These are phyloP conservation scores for Kodamaea sp. DNA, from an alignment of 1,139 yeast species.

Conservation along the genomic window DNA sequence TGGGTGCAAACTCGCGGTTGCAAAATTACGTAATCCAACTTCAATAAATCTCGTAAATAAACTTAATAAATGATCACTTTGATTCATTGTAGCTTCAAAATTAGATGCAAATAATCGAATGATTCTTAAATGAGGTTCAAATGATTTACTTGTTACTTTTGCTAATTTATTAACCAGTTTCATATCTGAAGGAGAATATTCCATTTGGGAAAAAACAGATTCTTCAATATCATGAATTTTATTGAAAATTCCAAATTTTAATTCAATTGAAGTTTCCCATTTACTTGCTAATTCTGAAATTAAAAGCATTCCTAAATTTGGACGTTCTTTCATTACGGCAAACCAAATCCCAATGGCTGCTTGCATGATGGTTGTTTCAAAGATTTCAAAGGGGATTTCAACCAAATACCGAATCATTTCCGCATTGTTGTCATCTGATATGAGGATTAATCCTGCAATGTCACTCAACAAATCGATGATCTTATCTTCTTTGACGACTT, in stretches of 20 bases:
- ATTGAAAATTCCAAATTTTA: conserved; percentile 63
- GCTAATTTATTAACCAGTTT: conserved; percentile 54
- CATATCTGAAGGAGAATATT: conserved; percentile 81
- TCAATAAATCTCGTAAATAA: conserved; percentile 62
- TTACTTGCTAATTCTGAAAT: conserved; percentile 63
- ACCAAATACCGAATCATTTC: conserved; percentile 58
- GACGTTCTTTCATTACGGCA: conserved; percentile 65
- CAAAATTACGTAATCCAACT: conserved; percentile 54
- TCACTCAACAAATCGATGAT: conserved; percentile 46
- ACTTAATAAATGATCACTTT: conserved; percentile 67
- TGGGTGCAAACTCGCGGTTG: conserved; percentile 73
- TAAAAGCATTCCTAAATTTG: conserved; percentile 55
- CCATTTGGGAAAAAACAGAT: conserved; percentile 76
- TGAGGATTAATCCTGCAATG: conserved; percentile 46
- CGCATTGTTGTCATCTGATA: conserved; percentile 45
- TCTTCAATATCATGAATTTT: conserved; percentile 52
- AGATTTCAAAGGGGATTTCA: conserved; percentile 64
- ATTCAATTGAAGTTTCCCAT: conserved; percentile 67
- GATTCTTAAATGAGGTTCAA: conserved; percentile 72
- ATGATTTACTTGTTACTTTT: conserved; percentile 41
- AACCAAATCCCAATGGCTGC: conserved; percentile 78
- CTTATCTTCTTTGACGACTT: conserved; percentile 20
- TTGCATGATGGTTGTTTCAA: conserved; percentile 59
- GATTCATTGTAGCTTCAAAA: conserved; percentile 75
- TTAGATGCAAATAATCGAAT: conserved; percentile 72